Evolutionary conservation across 495 filamentous ascomycete genomes (phyloP).

Genomic region (Penicillium samsonianum): DNA sequence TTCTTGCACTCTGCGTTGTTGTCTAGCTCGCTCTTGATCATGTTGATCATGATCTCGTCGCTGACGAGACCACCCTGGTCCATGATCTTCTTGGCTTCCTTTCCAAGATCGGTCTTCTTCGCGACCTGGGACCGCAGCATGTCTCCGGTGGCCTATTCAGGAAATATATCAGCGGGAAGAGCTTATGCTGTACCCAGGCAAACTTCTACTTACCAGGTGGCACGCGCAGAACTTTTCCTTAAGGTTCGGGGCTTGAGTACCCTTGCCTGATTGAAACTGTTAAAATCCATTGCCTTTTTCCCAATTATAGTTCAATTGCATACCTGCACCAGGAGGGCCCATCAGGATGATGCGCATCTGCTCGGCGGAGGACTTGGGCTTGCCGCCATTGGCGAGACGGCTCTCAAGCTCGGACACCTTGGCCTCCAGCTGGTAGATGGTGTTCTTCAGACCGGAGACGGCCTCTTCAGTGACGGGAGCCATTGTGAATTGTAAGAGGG

Average conservation of each 20-base stretch:
- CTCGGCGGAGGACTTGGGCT: constrained; percentile 52
- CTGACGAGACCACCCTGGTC: constrained; percentile 95
- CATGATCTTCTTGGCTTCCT: constrained; percentile 99
- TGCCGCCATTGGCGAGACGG: constrained; percentile 54
- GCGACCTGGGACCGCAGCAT: constrained; percentile 99
- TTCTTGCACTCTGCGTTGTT: constrained; percentile 94
- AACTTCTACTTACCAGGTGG: constrained; percentile 73
- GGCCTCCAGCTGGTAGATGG: constrained; percentile 79
- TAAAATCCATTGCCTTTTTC: constrained; percentile 25
- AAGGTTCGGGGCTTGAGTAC: constrained; percentile 95
- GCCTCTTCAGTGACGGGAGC: constrained; percentile 79
- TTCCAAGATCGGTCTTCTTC: constrained; percentile 92
- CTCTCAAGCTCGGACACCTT: constrained; percentile 78
- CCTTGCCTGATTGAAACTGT: constrained; percentile 72
- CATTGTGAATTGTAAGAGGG: constrained; percentile 57
- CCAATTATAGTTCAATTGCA: constrained; percentile 19
- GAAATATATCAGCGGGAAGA: constrained; percentile 13
- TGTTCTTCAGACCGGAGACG: constrained; percentile 70
- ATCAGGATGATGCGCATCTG: constrained; percentile 94
- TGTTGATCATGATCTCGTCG: constrained; percentile 98
- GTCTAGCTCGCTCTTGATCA: constrained; percentile 97
- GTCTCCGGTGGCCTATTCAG: constrained; percentile 85
- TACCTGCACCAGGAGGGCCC: constrained; percentile 96
- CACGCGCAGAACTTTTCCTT: constrained; percentile 97
- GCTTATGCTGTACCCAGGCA: constrained; percentile 5